phyloP scores from a whole-genome alignment of 352 stramenopile genomes.

The Phytophthora vignae region DNA sequence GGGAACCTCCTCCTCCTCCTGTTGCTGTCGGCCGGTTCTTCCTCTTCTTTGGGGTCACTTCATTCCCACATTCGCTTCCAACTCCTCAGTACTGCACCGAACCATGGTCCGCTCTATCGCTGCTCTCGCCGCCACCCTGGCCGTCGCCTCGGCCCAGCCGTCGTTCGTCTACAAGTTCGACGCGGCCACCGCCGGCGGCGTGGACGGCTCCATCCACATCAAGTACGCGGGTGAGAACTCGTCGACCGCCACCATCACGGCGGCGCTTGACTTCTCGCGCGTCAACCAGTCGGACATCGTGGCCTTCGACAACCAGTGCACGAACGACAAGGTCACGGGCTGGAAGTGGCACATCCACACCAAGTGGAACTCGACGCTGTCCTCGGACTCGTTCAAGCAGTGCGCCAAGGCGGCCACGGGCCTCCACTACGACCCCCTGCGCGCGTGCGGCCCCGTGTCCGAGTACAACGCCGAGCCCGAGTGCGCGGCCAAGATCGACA shows the following conservation, averaged over 20 bases:
- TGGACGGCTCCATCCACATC: slow-evolving; percentile 47
- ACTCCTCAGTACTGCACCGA: not conserved
- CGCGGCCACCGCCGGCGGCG: slow-evolving; percentile 33
- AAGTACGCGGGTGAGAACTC: slow-evolving; percentile 44
- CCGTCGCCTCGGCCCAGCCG: slow-evolving; percentile 26
- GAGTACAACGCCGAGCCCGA: slow-evolving; percentile 44
- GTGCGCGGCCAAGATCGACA: slow-evolving; percentile 39
- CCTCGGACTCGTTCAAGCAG: slow-evolving; percentile 48
- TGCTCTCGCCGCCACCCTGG: slow-evolving; percentile 18
- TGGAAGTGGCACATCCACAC: slow-evolving; percentile 74
- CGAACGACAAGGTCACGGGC: slow-evolving; percentile 34
- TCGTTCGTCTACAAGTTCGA: slow-evolving; percentile 58
- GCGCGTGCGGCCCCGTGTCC: slow-evolving; percentile 55
- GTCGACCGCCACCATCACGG: slow-evolving; percentile 43
- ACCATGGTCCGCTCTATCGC: slow-evolving; percentile 14
- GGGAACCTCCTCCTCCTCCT: not conserved
- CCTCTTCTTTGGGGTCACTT: not conserved
- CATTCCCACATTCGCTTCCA: slow-evolving; percentile 14
- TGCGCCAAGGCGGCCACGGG: slow-evolving; percentile 53
- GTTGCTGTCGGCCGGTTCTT: too few species aligned
- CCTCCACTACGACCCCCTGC: slow-evolving; percentile 65
- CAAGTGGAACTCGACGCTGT: slow-evolving; percentile 45
- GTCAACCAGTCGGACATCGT: slow-evolving; percentile 35
- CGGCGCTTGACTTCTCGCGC: slow-evolving; percentile 50
- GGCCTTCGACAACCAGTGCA: slow-evolving; percentile 51